Percentiles rank a stretch among this genome's conserved stretches.
Evolutionary conservation across 139 green algal species (phyloP).

Genomic region (Spirogloea muscicola): DNA sequence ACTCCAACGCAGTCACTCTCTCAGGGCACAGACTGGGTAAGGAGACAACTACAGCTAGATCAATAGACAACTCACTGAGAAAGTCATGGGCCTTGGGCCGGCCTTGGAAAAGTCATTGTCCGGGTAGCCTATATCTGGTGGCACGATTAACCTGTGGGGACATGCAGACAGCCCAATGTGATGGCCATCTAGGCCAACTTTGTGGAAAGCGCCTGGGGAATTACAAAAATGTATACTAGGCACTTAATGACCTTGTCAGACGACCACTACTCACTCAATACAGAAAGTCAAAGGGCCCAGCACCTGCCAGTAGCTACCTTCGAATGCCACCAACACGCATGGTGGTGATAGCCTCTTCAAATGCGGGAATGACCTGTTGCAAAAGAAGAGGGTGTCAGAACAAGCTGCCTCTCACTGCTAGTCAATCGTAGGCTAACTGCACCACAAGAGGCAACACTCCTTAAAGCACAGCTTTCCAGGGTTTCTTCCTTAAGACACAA

Average conservation of each 20-base stretch:
- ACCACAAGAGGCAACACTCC: not conserved
- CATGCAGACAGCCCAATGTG: not conserved
- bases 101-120: constrained; percentile 38
- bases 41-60: too few species aligned
- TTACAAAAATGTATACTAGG: too few species aligned
- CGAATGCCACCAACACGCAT: constrained; percentile 62
- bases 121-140: constrained; percentile 51
- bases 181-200: not conserved
- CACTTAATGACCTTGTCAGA: not conserved
- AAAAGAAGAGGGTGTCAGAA: too few species aligned
- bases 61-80: constrained; percentile 50
- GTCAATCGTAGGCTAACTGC: not conserved
- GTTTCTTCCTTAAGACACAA: too few species aligned
- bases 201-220: not conserved
- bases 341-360: constrained; percentile 61
- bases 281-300: too few species aligned
- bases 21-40: too few species aligned
- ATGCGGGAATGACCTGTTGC: constrained; percentile 51
- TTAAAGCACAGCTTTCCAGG: not conserved
- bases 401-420: not conserved
- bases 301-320: too few species aligned
- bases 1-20: not conserved
- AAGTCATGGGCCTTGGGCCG: constrained; percentile 52
- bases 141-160: constrained; percentile 58
- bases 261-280: too few species aligned